Base-by-base conservation (phyloP, 805 yeast genomes). In the Ogataea pini region DNA sequence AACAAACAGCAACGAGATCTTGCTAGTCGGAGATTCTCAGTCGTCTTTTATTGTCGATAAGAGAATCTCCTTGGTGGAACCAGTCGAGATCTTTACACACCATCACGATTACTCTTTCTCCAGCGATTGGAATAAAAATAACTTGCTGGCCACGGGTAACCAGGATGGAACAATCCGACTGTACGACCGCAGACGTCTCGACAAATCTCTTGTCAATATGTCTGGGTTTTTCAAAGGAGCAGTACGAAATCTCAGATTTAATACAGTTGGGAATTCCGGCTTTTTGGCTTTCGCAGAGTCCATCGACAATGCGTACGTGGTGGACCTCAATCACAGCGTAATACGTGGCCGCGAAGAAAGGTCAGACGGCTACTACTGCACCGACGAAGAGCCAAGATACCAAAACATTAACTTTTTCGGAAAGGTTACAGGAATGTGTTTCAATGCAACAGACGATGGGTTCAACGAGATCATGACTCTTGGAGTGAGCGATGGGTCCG, bases 141-240 rank as follows among this genome's bases (percentile, higher is more conserved):
- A 68, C 4, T 18, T 50, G 19, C 52, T 82, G 14, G 75, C 79
- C 4, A 76, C 85, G 0, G 86, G 86, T 5, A 78, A 75, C 56
- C 86, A 82, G 60, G 87, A 82, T 60, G 76, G 82, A 2, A 73
- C 82, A 7, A 73, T 80, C 10, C 65, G 79, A 34, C 53, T 80
- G 7, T 80, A 77, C 72, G 86, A 82, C 61, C 59, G 71, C 34
- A 58, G 87, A 42, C 64, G 38, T 3, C 42, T 55, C 9, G 44
- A 42, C 52, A 41, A 42, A 12, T 46, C 56, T 10, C 34, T 59
- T 14, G 24, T 50, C 5, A 52, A 47, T 12, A 13, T 61, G 12
- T 42, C 54, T 2, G 65, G 65, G 1, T 50, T 48, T 39, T 51
- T 55, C 36, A 47, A 51, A 3, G 82, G 80, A 0, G 81, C 85